These are phyloP conservation scores for Paramecium tetraurelia DNA, from an alignment of 73 alveolate species.

Conservation along the genomic window DNA sequence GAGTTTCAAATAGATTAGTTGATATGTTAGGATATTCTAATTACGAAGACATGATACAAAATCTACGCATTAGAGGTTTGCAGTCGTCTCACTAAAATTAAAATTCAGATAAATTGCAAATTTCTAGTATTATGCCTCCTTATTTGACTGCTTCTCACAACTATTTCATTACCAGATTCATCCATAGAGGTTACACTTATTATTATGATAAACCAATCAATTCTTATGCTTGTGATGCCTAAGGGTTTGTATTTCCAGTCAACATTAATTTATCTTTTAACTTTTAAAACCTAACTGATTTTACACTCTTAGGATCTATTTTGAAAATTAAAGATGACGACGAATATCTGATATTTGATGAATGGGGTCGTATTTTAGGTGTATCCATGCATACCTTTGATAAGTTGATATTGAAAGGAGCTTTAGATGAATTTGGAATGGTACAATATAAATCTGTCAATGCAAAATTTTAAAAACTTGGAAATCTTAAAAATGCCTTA, in stretches of 20 bases:
- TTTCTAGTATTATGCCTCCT: constrained; percentile 38
- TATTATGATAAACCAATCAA: constrained; percentile 10
- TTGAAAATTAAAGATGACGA: not conserved
- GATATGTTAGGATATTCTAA: not conserved
- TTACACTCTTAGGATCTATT: constrained; percentile 29
- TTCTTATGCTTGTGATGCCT: constrained; percentile 7
- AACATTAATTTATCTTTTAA: not conserved
- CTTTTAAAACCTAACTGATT: not conserved
- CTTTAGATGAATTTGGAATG: constrained; percentile 36
- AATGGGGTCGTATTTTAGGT: constrained; percentile 49
- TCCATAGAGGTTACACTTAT: constrained; percentile 3
- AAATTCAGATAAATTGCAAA: not conserved
- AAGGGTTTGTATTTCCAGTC: constrained; percentile 41
- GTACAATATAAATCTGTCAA: not conserved
- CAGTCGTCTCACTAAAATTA: not conserved
- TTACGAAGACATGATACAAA: constrained; percentile 3
- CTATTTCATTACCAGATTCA: not conserved
- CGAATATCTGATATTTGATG: constrained; percentile 37
- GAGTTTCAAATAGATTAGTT: not conserved
- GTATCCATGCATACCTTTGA: not conserved
- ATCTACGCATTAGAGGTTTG: not conserved
- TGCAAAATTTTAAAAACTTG: not conserved
- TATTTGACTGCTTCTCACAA: constrained; percentile 22
- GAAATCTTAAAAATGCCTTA: not conserved
- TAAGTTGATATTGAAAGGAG: not conserved